Evolutionary conservation across 768 basidiomycete species (phyloP).

Genomic region (Phlebiopsis gigantea): DNA sequence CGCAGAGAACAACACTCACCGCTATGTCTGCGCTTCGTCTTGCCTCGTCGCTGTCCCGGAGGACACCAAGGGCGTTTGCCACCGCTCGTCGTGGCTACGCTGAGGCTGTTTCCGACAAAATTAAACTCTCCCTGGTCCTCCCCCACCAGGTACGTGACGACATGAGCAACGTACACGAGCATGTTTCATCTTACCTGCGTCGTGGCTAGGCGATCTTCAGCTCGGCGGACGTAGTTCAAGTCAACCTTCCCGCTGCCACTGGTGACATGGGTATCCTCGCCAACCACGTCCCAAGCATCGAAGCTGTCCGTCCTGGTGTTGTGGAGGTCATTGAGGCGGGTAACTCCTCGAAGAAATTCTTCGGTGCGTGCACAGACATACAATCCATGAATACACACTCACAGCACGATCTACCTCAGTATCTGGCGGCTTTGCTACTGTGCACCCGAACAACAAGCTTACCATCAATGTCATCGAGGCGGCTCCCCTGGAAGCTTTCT

Average conservation of each 20-base stretch:
- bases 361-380: slow-evolving; percentile 54
- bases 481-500: slow-evolving; percentile 87
- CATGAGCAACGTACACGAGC: neutral
- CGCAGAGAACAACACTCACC: slow-evolving; percentile 12
- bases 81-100: slow-evolving; percentile 82
- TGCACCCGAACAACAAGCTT: slow-evolving; percentile 94
- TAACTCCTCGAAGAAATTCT: slow-evolving; percentile 88
- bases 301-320: slow-evolving; percentile 89
- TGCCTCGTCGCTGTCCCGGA: slow-evolving; percentile 57
- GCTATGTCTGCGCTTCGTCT: slow-evolving; percentile 77
- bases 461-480: slow-evolving; percentile 98
- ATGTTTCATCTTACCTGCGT: neutral
- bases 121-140: slow-evolving; percentile 88
- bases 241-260: slow-evolving; percentile 88
- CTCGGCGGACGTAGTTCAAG: slow-evolving; percentile 89
- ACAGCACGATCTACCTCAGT: slow-evolving; percentile 40
- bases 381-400: neutral
- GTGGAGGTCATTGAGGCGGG: slow-evolving; percentile 88
- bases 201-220: slow-evolving; percentile 75
- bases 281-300: slow-evolving; percentile 97
- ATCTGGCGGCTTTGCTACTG: slow-evolving; percentile 94
- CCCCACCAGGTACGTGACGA: slow-evolving; percentile 80
- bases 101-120: slow-evolving; percentile 76
- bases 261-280: slow-evolving; percentile 99
- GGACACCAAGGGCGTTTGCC: slow-evolving; percentile 44